Percentiles rank a stretch among this genome's conserved stretches.
Conservation (phyloP, 2,329 filamentous ascomycete genomes). For the Incumbomyces lentus region DNA sequence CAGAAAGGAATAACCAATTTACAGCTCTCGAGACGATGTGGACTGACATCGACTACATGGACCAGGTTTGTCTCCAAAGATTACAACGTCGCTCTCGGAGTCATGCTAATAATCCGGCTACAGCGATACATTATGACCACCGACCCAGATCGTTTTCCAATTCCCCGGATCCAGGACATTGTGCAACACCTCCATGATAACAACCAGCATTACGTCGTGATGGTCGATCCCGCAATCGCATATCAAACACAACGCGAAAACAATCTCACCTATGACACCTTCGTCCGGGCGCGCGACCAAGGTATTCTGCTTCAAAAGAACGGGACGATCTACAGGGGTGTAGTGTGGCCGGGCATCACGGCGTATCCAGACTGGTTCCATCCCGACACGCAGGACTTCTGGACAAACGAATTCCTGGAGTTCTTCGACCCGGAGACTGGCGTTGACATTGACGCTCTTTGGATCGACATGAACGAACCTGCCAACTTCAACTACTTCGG, state of each 20-base stretch:
- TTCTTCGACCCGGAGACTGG: conserved; percentile 57
- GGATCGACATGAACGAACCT: conserved; percentile 61
- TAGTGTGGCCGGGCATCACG: conserved; percentile 32
- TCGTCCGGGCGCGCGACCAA: conserved; percentile 31
- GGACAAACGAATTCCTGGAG: conserved; percentile 54
- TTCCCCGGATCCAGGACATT: conserved; percentile 48
- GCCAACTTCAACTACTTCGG: conserved; percentile 25
- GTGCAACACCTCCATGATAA: conserved; percentile 55
- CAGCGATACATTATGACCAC: conserved; percentile 28
- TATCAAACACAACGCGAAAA: conserved; percentile 25
- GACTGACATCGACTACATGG: conserved; percentile 34
- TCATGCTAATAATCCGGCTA: not conserved
- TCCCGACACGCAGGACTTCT: conserved; percentile 53
- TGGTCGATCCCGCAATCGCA: conserved; percentile 54
- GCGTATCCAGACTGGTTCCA: conserved; percentile 71
- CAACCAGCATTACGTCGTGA: conserved; percentile 61
- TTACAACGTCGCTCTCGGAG: conserved; percentile 3
- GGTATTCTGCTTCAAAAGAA: conserved; percentile 44
- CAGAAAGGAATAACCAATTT: not conserved
- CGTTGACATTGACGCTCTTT: conserved; percentile 67
- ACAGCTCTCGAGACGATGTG: conserved; percentile 29
- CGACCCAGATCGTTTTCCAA: conserved; percentile 25
- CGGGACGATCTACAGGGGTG: conserved; percentile 41
- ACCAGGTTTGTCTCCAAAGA: conserved; percentile 8
- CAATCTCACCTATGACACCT: conserved; percentile 38